These are phyloP conservation scores for Circinella umbellata DNA, from an alignment of 371 early-diverging fungal genomes.

Conservation along the genomic window DNA sequence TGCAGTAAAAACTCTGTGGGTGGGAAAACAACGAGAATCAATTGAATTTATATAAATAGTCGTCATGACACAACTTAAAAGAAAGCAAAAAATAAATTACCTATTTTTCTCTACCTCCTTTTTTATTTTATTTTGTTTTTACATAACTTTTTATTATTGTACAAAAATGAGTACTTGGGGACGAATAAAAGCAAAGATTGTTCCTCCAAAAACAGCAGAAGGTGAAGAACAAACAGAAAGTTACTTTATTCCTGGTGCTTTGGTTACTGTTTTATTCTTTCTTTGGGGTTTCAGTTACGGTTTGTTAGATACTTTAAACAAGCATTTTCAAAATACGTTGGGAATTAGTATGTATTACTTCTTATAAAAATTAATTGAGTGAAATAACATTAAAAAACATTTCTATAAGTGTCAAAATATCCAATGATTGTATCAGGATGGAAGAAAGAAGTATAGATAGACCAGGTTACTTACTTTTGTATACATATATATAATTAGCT, in stretches of 20 bases:
- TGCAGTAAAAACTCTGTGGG: neutral
- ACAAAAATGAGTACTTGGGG: constrained; percentile 9
- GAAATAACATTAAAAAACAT: too few species aligned
- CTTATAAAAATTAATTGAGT: neutral
- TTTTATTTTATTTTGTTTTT: neutral
- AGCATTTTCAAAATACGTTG: constrained; percentile 47
- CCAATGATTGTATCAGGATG: too few species aligned
- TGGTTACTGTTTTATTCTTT: constrained; percentile 51
- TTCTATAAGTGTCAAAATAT: too few species aligned
- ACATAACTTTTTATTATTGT: neutral
- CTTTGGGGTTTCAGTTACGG: constrained; percentile 59
- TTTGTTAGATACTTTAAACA: constrained; percentile 51
- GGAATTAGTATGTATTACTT: constrained; percentile 38
- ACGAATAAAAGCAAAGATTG: neutral
- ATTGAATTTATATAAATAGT: constrained; percentile 1
- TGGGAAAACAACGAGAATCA: neutral
- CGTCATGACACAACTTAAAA: constrained; percentile 1
- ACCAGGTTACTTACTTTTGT: too few species aligned
- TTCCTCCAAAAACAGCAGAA: constrained; percentile 17
- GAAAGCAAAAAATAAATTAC: neutral
- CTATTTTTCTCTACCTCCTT: neutral
- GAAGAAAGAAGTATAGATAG: too few species aligned
- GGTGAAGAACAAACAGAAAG: constrained; percentile 14
- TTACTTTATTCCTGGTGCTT: constrained; percentile 38
- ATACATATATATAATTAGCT: constrained; percentile 17